Percentiles rank a stretch among this genome's conserved stretches.
These are phyloP conservation scores for Phaeosphaeria sp. DNA, from an alignment of 2,329 filamentous ascomycete species.

Conservation along the genomic window DNA sequence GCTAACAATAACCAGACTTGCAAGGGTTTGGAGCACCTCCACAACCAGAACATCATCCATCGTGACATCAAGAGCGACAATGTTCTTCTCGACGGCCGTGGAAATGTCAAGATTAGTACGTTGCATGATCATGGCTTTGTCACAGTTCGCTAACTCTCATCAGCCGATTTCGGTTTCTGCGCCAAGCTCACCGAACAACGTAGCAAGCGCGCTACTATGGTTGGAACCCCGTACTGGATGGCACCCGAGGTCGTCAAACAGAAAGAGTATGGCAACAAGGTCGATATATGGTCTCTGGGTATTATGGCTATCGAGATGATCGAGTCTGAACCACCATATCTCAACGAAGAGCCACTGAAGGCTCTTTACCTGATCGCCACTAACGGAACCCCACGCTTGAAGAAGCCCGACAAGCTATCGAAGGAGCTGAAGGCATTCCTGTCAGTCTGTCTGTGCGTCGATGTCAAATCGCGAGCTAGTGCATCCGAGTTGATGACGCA, in stretches of 20 bases:
- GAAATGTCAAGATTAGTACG: slow-evolving; percentile 97
- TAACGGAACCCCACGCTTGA: slow-evolving; percentile 93
- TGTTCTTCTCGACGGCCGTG: slow-evolving; percentile 89
- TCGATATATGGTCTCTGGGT: slow-evolving; percentile 97
- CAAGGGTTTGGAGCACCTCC: slow-evolving; percentile 90
- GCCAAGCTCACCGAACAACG: slow-evolving; percentile 97
- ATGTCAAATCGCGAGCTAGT: slow-evolving; percentile 92
- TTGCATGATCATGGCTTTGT: slow-evolving; percentile 26
- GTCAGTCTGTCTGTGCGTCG: slow-evolving; percentile 93
- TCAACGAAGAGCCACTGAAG: slow-evolving; percentile 97
- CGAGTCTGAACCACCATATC: slow-evolving; percentile 95
- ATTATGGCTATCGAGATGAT: slow-evolving; percentile 99
- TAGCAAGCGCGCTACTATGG: slow-evolving; percentile 98
- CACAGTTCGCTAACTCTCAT: slow-evolving; percentile 9
- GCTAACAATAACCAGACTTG: slow-evolving; percentile 72
- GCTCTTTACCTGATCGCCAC: slow-evolving; percentile 97
- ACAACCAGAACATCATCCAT: slow-evolving; percentile 96
- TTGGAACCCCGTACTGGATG: slow-evolving; percentile 99
- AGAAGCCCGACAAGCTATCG: slow-evolving; percentile 97
- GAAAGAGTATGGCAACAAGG: slow-evolving; percentile 97
- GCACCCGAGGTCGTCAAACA: slow-evolving; percentile 99
- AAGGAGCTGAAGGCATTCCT: slow-evolving; percentile 98
- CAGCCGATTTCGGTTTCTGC: slow-evolving; percentile 98
- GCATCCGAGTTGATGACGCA: slow-evolving; percentile 88
- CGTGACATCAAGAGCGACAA: slow-evolving; percentile 99